Base-by-base conservation (phyloP, 2,329 filamentous ascomycete genomes). In the Chaetoscypha palmicola region DNA sequence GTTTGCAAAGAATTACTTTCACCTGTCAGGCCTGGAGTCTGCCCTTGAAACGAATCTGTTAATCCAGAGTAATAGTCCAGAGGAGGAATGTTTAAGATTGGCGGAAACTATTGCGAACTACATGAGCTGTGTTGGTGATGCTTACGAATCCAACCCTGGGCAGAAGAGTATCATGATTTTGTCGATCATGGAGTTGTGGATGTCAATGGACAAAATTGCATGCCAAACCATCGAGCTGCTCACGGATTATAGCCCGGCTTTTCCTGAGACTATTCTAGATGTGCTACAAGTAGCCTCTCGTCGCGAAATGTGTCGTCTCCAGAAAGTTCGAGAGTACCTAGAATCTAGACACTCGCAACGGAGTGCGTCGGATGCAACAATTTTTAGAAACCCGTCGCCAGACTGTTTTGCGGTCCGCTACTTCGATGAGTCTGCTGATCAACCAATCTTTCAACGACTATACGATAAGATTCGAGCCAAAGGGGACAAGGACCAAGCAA, bases 141-240 rank as follows among this genome's bases (percentile, higher is more conserved):
- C 61, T 0, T 78, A 76, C 46, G 52, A 66, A 0, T 46, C 51
- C 3, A 67, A 73, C 42, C 64, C 69, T 0, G 71, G 74, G 40
- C 66, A 72, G 17, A 71, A 68, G 47, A 78, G 77, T 17, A 43
- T 61, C 0, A 68, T 74, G 54, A 56, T 83, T 0, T 64, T 86
- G 1, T 68, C 62, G 3, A 32, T 77, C 0, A 70, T 83, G 55
- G 72, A 77, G 38, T 50, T 81, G 0, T 86, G 80, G 80, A 56
- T 73, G 2, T 52, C 56, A 0, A 67, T 83, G 57, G 81, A 86
- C 48, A 52, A 62, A 7, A 58, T 53, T 14, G 71, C 72, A 0
- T 60, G 65, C 0, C 5, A 33, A 0, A 44, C 51, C 0, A 76
- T 66, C 38, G 68, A 70, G 0, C 54, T 81, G 0, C 60, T 86